Base-by-base conservation (phyloP, 2,329 filamentous ascomycete genomes). In the Endocalyx cinctus region DNA sequence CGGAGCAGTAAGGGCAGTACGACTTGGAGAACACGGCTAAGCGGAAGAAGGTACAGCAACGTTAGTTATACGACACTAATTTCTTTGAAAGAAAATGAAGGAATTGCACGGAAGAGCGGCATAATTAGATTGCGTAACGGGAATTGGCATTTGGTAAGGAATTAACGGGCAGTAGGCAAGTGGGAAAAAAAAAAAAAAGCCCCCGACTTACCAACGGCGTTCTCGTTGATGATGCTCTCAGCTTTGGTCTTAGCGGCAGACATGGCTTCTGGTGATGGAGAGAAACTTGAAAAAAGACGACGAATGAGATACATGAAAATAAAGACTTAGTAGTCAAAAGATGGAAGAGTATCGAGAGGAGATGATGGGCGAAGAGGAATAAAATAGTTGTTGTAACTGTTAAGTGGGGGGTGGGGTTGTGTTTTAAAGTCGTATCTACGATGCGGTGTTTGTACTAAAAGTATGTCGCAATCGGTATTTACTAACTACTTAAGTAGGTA, bases 11-110 rank as follows among this genome's bases (percentile, higher is more conserved):
- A 10, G 89, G 88, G 77, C 92, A 98, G 70, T 87, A 95, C 12
- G 83, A 87, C 72, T 98, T 98, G 66, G 84, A 89, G 76, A 98
- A 98, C 60, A 98, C 86, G 53, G 92, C 85, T 86, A 31, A 18
- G 17, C 15, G 13, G 26, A 29, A 13, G 18, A 26, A 13, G 16
- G 27, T 7, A 25, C 26, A 14, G n/a, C n/a, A n/a, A n/a, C n/a
- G n/a, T n/a, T n/a, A n/a, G n/a, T n/a, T n/a, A n/a, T n/a, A n/a
- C n/a, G n/a, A n/a, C n/a, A n/a, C n/a, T n/a, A n/a, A n/a, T n/a
- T n/a, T n/a, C n/a, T n/a, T n/a, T n/a, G 20, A 8, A n/a, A 23
- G 20, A 23, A n/a, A 23, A 23, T 8, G 20, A 23, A 23, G 20
- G n/a, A 23, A 23, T n/a, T n/a, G n/a, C n/a, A n/a, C n/a, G n/a